These are phyloP conservation scores for Pneumocystis canis DNA, from an alignment of 1,139 yeast species.

Conservation along the genomic window DNA sequence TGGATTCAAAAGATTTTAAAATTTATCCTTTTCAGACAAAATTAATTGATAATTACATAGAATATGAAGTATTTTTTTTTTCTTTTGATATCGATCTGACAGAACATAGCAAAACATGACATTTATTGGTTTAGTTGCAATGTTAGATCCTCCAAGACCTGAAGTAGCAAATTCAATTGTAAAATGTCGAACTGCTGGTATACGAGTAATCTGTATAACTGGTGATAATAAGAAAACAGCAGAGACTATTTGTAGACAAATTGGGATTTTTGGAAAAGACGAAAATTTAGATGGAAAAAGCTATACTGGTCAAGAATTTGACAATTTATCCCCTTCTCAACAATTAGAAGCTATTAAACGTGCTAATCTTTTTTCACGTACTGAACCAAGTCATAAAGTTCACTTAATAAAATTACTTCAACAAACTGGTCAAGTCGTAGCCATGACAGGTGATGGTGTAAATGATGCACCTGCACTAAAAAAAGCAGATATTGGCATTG, in stretches of 20 bases:
- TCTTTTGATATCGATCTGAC: neutral
- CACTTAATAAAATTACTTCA: slow-evolving; percentile 37
- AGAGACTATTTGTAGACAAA: slow-evolving; percentile 35
- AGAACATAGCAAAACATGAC: slow-evolving; percentile 16
- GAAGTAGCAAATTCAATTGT: slow-evolving; percentile 31
- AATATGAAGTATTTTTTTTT: slow-evolving; percentile 3
- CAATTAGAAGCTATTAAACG: slow-evolving; percentile 60
- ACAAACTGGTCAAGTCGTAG: slow-evolving; percentile 37
- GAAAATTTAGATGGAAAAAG: slow-evolving; percentile 4
- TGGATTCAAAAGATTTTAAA: slow-evolving; percentile 18
- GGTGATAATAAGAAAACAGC: slow-evolving; percentile 45
- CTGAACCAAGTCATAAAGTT: slow-evolving; percentile 42
- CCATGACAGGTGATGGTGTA: slow-evolving; percentile 81
- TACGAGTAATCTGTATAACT: slow-evolving; percentile 33
- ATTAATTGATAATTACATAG: slow-evolving; percentile 12
- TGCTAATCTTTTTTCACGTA: slow-evolving; percentile 39
- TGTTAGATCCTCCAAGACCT: slow-evolving; percentile 39
- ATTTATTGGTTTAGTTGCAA: slow-evolving; percentile 35
- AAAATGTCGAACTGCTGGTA: slow-evolving; percentile 35
- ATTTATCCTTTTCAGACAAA: slow-evolving; percentile 3
- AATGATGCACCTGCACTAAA: slow-evolving; percentile 73
- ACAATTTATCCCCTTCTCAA: slow-evolving; percentile 51
- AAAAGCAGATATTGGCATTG: slow-evolving; percentile 72
- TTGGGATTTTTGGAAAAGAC: slow-evolving; percentile 29
- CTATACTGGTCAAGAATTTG: slow-evolving; percentile 58